Base-by-base conservation (phyloP, 352 stramenopile genomes). In the Thalassiosira pacifica region DNA sequence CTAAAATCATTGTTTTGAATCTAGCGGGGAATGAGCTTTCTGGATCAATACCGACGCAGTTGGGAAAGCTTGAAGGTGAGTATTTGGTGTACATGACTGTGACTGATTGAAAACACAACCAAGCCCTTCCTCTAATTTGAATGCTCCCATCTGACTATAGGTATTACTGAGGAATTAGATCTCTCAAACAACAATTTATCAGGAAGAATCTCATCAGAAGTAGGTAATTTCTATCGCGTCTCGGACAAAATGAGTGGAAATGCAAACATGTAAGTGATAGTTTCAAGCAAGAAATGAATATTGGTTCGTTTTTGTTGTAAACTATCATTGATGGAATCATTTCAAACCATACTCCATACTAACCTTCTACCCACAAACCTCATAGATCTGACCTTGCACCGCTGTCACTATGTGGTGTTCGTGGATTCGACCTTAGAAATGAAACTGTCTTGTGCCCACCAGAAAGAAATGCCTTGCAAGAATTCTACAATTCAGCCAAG, bases 381-480 rank as follows among this genome's bases (percentile, higher is more conserved):
- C 0, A 29, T 19, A 67, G 68, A 2, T 55, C 27, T 24, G n/a
- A 66, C 9, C 65, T 48, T 26, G 74, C 74, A 32, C 74, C 74
- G 32, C 4, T 82, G 27, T 9, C 4, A 4, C 74, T 82, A 18
- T 82, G 74, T 52, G 37, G 27, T 22, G 5, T 69, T 2, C 9
- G 1, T 24, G 37, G 32, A 6, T 82, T 82, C 57, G 74, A 82
- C 45, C 1, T 82, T 3, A 31, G n/a, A 48, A 5, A 67, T 32
- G 24, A 82, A 4, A 18, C 19, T n/a, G 37, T 4, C 13, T 55
- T 75, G 40, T 82, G 74, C 40, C 74, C 64, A 48, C 26, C 55
- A 42, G 77, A 85, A 74, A 52, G 76, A n/a, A 83, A 73, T 64
- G 67, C 68, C 11, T 40, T 83, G 10, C 59, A 16, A n/a, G 55